Conservation (phyloP, 805 yeast genomes). For the Clavispora santaluciae region DNA sequence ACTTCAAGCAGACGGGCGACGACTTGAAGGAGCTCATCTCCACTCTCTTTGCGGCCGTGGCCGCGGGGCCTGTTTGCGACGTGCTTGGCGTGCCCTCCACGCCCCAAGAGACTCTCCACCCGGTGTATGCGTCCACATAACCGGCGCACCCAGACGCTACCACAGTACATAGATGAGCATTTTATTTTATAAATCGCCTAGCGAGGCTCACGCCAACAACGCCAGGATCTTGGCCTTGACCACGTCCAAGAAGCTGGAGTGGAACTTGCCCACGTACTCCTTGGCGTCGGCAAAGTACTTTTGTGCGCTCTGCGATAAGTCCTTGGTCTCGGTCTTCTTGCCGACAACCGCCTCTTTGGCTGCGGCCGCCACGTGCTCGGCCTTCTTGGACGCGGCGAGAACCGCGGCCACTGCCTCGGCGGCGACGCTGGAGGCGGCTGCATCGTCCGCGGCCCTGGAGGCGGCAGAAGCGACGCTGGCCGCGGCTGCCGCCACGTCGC, state of each 20-base stretch:
- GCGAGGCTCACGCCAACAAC: neutral
- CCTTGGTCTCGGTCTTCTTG: neutral
- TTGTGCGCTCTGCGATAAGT: neutral
- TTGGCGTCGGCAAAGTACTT: neutral
- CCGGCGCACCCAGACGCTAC: neutral
- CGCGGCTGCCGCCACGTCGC: neutral
- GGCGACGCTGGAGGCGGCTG: neutral
- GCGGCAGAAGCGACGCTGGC: neutral
- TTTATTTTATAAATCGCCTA: too few relatives aligned
- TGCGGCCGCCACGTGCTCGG: neutral
- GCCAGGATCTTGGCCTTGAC: neutral
- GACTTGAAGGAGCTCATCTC: slow-evolving; percentile 62
- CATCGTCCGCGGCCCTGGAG: neutral
- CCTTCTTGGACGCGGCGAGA: neutral
- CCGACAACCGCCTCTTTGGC: neutral
- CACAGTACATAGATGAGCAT: too few relatives aligned
- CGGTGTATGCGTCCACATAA: neutral
- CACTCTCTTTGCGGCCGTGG: slow-evolving; percentile 59
- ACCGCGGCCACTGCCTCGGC: neutral
- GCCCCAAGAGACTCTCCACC: neutral
- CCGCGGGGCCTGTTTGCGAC: slow-evolving; percentile 37
- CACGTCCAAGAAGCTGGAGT: neutral
- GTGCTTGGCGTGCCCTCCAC: slow-evolving; percentile 1
- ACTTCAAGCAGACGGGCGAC: slow-evolving; percentile 91
- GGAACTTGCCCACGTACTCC: neutral